A percentile compares a stretch with the other conserved stretches of the same genome.
Evolutionary conservation across 2,329 filamentous ascomycete genomes (phyloP).

Genomic region (Didymella glomerata): DNA sequence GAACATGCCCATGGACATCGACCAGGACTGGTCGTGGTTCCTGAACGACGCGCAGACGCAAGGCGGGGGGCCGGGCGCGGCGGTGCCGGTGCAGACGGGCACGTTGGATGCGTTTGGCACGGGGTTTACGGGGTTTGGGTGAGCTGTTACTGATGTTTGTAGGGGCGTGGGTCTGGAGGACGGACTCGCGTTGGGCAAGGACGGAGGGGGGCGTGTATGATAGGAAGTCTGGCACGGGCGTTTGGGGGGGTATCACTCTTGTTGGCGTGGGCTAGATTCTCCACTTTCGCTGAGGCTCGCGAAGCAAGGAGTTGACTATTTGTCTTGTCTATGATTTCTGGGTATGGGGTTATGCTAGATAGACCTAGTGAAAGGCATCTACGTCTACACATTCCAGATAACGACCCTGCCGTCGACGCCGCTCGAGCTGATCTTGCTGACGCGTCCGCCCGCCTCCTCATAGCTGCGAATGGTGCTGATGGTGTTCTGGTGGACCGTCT

Average conservation of each 20-base stretch:
- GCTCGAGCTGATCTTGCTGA: constrained; percentile 80
- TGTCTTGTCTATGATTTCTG: background rate
- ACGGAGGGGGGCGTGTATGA: background rate
- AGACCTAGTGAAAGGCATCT: background rate
- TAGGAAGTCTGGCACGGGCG: background rate
- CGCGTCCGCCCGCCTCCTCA: constrained; percentile 68
- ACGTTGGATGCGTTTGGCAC: constrained; percentile 9
- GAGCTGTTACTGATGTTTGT: too few relatives aligned
- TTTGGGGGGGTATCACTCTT: background rate
- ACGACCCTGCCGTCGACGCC: constrained; percentile 60
- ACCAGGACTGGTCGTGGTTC: constrained; percentile 55
- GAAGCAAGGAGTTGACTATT: background rate
- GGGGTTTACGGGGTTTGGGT: constrained; percentile 19
- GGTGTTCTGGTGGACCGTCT: constrained; percentile 96
- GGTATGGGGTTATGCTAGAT: background rate
- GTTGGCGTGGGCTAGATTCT: constrained; percentile 5
- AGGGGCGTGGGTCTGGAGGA: too few relatives aligned
- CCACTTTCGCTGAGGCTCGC: constrained; percentile 8
- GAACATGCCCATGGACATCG: constrained; percentile 53
- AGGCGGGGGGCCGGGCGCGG: background rate
- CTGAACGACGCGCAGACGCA: constrained; percentile 42
- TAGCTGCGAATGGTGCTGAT: constrained; percentile 85
- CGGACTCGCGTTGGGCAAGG: too few relatives aligned
- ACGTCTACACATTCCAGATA: constrained; percentile 55
- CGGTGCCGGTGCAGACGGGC: constrained; percentile 1